Conservation (phyloP, 345 rosid species). For the Hirschfeldia incana region DNA sequence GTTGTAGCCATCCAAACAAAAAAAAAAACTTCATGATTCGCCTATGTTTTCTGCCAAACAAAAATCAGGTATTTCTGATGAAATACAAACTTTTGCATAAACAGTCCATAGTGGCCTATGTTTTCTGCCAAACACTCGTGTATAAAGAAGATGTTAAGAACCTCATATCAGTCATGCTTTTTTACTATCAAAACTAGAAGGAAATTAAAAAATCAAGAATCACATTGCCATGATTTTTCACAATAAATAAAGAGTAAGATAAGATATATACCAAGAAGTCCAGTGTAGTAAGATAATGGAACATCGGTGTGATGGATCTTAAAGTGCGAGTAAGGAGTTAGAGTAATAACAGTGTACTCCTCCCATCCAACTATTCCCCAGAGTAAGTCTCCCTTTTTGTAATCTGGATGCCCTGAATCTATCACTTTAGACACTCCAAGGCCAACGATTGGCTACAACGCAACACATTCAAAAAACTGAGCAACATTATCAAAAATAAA, state of each 20-base stretch:
- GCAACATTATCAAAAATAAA: not conserved
- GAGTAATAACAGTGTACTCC: constrained; percentile 50
- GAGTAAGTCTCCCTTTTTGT: constrained; percentile 52
- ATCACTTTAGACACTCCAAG: constrained; percentile 55
- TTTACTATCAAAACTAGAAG: not conserved
- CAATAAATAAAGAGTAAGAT: not conserved
- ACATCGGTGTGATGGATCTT: constrained; percentile 58
- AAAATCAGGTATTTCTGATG: no score
- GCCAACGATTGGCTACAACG: constrained; percentile 56
- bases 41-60: not conserved
- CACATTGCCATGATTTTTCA: not conserved
- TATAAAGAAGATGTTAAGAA: not conserved
- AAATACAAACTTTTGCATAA: no score
- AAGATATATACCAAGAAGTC: constrained; percentile 52
- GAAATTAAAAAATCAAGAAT: not conserved
- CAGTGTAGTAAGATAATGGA: constrained; percentile 61
- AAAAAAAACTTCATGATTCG: not conserved
- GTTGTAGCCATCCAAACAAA: not conserved
- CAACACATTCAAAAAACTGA: not conserved
- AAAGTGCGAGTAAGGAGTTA: constrained; percentile 23
- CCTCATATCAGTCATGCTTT: not conserved
- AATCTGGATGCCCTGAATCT: constrained; percentile 50
- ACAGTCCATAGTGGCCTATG: not conserved
- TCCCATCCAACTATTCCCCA: constrained; percentile 68
- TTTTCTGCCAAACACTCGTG: not conserved